Conservation (phyloP, 257 asterid genomes). For the Solanum microdontum region DNA sequence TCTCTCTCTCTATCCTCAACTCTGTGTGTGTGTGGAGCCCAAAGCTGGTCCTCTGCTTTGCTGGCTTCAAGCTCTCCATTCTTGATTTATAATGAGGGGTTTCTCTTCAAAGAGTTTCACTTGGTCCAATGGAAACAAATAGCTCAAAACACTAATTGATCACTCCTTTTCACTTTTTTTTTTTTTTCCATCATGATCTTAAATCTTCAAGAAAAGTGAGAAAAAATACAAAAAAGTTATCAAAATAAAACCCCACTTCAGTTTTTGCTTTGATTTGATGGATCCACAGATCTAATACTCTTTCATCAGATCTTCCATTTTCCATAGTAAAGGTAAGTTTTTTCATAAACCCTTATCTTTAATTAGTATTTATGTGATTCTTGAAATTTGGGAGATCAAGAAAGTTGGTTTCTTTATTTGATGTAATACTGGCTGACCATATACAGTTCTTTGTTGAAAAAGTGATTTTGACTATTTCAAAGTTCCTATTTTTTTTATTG, state of each 20-base stretch:
- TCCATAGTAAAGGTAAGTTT: slow-evolving; percentile 24
- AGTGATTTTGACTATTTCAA: slow-evolving; percentile 19
- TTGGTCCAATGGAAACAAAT: slow-evolving; percentile 25
- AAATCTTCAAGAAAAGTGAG: slow-evolving; percentile 5
- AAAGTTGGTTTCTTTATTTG: background rate
- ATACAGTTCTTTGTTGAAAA: slow-evolving; percentile 8
- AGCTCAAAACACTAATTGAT: slow-evolving; percentile 4
- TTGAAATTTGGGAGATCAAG: background rate
- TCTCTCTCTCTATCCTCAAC: background rate
- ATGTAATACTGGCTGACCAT: slow-evolving; percentile 22
- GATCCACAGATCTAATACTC: slow-evolving; percentile 63
- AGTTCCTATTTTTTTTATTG: slow-evolving; percentile 10
- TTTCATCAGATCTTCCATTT: slow-evolving; percentile 40
- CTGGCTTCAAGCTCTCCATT: slow-evolving; percentile 67
- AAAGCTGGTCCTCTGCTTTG: slow-evolving; percentile 49
- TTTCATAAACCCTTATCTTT: background rate
- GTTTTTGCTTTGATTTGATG: slow-evolving; percentile 18
- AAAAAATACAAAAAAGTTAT: background rate
- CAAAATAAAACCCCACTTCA: background rate
- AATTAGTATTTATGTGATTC: background rate
- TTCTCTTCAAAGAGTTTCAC: slow-evolving; percentile 39
- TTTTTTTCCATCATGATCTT: slow-evolving; percentile 12
- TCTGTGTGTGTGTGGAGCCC: slow-evolving; percentile 35
- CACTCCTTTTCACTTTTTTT: background rate
- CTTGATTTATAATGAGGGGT: slow-evolving; percentile 60